Conservation (phyloP, 768 basidiomycete genomes). For the Amylocystis lapponica region DNA sequence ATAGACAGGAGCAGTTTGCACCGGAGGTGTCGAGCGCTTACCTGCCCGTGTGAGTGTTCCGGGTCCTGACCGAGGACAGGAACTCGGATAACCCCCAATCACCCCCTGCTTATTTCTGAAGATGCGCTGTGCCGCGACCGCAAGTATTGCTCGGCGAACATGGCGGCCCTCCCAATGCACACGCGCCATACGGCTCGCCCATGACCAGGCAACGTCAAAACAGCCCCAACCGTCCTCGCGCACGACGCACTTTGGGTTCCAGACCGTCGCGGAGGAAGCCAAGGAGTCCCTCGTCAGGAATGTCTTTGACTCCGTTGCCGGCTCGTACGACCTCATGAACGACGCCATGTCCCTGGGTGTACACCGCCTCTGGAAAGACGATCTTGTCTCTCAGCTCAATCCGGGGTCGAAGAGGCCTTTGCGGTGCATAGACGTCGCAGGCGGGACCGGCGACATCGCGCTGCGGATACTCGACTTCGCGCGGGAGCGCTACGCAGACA, state of each 20-base stretch:
- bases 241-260: conserved; percentile 91
- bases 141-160: conserved; percentile 1
- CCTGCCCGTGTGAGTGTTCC: background rate
- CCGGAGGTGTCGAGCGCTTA: background rate
- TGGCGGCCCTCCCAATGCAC: background rate
- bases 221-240: conserved; percentile 7
- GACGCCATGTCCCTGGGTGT: conserved; percentile 97
- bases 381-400: conserved; percentile 67
- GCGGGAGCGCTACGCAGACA: conserved; percentile 80
- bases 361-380: conserved; percentile 96
- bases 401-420: conserved; percentile 72
- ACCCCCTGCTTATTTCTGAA: background rate
- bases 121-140: conserved; percentile 2
- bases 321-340: conserved; percentile 97
- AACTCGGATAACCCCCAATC: background rate
- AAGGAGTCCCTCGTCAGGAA: conserved; percentile 90
- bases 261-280: conserved; percentile 74
- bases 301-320: conserved; percentile 94
- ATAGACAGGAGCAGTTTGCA: background rate
- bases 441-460: conserved; percentile 97
- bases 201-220: background rate
- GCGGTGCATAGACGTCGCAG: conserved; percentile 92
- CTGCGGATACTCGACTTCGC: conserved; percentile 89
- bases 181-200: background rate
- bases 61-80: no score